Percentiles rank a stretch among this genome's conserved stretches.
Conservation (phyloP, 2,329 filamentous ascomycete species). For the Dryadomyces sulphureus region DNA sequence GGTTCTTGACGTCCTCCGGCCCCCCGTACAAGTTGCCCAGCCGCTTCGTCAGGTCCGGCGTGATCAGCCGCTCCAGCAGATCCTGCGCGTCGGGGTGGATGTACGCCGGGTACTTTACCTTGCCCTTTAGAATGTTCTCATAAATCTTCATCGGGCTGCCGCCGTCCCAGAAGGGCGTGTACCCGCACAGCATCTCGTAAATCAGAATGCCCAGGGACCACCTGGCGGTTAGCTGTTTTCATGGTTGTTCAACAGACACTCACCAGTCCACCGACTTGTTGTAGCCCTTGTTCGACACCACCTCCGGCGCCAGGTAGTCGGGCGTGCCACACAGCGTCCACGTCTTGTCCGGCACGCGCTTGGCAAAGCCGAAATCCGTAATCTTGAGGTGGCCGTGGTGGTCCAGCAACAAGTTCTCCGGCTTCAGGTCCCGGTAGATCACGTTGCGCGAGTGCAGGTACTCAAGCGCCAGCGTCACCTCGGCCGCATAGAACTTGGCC, state of each 20-base stretch:
- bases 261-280: constrained; percentile 99
- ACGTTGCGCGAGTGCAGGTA: constrained; percentile 92
- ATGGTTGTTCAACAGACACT: background rate
- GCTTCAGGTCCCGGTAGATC: constrained; percentile 95
- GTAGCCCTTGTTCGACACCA: constrained; percentile 98
- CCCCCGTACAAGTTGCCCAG: constrained; percentile 89
- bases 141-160: constrained; percentile 98
- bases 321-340: constrained; percentile 98
- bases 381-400: constrained; percentile 92
- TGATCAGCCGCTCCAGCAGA: constrained; percentile 83
- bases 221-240: constrained; percentile 42
- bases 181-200: constrained; percentile 98
- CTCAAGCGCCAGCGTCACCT: constrained; percentile 88
- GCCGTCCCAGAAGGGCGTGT: constrained; percentile 97
- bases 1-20: constrained; percentile 82
- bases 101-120: constrained; percentile 93
- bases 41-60: constrained; percentile 84
- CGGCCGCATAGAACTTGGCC: constrained; percentile 96
- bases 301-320: constrained; percentile 92
- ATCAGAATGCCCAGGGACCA: constrained; percentile 98
- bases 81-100: constrained; percentile 91
- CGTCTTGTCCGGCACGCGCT: constrained; percentile 95
- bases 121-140: constrained; percentile 93
- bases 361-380: constrained; percentile 96
- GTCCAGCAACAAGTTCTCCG: constrained; percentile 83